Evolutionary conservation across 2,329 filamentous ascomycete genomes (phyloP).

Genomic region (Diplodia intermedia): DNA sequence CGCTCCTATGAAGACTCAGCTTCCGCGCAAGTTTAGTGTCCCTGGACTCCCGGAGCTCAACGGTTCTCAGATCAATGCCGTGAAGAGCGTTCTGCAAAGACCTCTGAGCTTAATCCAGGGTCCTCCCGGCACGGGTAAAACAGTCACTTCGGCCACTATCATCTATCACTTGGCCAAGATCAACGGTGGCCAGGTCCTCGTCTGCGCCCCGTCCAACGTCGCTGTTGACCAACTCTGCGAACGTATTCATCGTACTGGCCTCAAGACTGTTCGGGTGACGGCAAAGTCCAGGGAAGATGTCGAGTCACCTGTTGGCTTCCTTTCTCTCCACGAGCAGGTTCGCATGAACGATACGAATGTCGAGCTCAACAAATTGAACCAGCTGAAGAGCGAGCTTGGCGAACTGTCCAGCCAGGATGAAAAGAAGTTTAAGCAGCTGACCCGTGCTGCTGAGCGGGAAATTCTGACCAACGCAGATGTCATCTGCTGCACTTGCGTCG

Average conservation of each 20-base stretch:
- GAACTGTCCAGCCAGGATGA: conserved; percentile 95
- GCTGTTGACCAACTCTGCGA: conserved; percentile 98
- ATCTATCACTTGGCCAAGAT: conserved; percentile 98
- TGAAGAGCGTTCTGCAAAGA: conserved; percentile 92
- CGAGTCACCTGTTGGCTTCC: conserved; percentile 94
- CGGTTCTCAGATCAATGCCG: conserved; percentile 92
- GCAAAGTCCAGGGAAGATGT: conserved; percentile 99
- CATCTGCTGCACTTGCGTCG: conserved; percentile 98
- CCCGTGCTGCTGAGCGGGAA: conserved; percentile 90
- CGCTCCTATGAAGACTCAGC: conserved; percentile 91
- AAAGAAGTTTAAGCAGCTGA: conserved; percentile 97
- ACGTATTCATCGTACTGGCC: conserved; percentile 89
- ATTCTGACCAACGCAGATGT: conserved; percentile 96
- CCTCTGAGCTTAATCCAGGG: conserved; percentile 96
- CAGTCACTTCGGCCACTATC: conserved; percentile 96
- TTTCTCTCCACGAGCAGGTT: conserved; percentile 95
- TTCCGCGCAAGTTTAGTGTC: conserved; percentile 96
- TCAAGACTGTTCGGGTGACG: conserved; percentile 97
- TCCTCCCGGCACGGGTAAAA: conserved; percentile 96
- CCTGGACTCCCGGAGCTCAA: conserved; percentile 94
- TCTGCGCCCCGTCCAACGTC: conserved; percentile 97
- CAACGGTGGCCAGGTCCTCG: conserved; percentile 91
- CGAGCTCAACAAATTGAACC: conserved; percentile 88
- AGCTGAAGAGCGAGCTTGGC: conserved; percentile 88
- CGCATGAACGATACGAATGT: conserved; percentile 96